Percentiles rank a stretch among this genome's conserved stretches.
phyloP scores from a whole-genome alignment of 805 yeast species.

The Jamesozyma spencerorum region DNA sequence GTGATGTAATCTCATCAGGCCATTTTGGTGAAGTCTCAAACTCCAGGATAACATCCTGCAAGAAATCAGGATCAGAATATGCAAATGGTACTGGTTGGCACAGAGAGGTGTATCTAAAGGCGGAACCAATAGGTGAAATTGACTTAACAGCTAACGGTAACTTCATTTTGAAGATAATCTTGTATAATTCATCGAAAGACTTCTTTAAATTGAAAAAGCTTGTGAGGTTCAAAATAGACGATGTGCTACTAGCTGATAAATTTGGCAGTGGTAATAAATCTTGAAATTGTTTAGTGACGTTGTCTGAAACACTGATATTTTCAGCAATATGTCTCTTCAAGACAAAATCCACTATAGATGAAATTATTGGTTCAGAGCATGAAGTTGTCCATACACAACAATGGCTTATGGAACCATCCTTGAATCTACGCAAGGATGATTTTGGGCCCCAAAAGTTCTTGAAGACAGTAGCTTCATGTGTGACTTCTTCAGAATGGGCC shows the following conservation, averaged over 20 bases:
- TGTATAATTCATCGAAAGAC: constrained; percentile 53
- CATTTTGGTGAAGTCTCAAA: constrained; percentile 86
- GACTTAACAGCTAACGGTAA: constrained; percentile 68
- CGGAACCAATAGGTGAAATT: constrained; percentile 63
- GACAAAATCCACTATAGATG: constrained; percentile 55
- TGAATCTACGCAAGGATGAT: constrained; percentile 81
- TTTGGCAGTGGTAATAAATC: constrained; percentile 50
- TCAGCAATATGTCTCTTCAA: constrained; percentile 55
- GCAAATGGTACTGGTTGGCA: constrained; percentile 80
- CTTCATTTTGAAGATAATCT: constrained; percentile 41
- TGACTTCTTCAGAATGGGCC: constrained; percentile 43
- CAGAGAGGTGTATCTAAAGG: constrained; percentile 66
- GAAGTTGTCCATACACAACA: constrained; percentile 76
- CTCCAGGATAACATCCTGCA: constrained; percentile 73
- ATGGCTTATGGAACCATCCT: constrained; percentile 83
- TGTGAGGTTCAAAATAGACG: constrained; percentile 37
- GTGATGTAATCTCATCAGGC: constrained; percentile 85
- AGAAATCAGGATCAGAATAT: constrained; percentile 61
- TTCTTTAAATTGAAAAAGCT: constrained; percentile 37
- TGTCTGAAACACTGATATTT: constrained; percentile 21
- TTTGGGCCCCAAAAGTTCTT: constrained; percentile 83
- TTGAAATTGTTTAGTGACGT: constrained; percentile 38
- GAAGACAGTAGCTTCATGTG: constrained; percentile 53
- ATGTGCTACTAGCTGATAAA: constrained; percentile 46
- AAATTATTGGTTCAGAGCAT: constrained; percentile 50